Base-by-base conservation (phyloP, 2,329 filamentous ascomycete genomes). In the Alternaria brassicae region DNA sequence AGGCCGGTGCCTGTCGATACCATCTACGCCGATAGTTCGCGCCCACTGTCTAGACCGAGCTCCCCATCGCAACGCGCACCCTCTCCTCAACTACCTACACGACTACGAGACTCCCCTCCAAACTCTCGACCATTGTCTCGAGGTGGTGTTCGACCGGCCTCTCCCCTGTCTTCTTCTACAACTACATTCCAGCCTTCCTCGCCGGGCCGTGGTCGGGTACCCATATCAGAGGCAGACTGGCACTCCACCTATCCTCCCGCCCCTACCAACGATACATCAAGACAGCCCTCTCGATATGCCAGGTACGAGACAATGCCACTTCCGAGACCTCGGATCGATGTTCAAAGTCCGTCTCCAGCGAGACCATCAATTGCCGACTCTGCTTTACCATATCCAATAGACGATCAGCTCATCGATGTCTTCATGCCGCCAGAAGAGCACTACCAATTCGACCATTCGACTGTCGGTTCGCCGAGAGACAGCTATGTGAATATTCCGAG, bases 311-410 rank as follows among this genome's bases (percentile, higher is more conserved):
- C 68, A 7, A 68, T 74, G 53, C 72, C 70, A 15, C 62, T 70
- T 7, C 69, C 69, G 6, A 67, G 48, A 28, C 73, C 76, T 23
- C 66, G 74, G 4, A 73, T 77, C 17, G 73, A 76, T 52, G 66
- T 72, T 15, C 71, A 74, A 53, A 76, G 71, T 32, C 70, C 74
- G 7, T 76, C 69, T 19, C 72, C 72, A 48, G 69, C 71, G 40
- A 71, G 75, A 58, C 68, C 65, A 23, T 67, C 67, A 9, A 68
- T 61, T 9, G 48, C 61, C 7, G 62, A 48, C 15, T 68, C 65
- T 21, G 60, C 72, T 17, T 67, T 82, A 21, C 81, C 81, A n/a
- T 83, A 83, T 62, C 81, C 81, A 3, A 76, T 79, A 19, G 81
- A 82, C 45, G 77, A 81, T 59, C 72, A 72, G 32, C 66, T 63